phyloP scores from a whole-genome alignment of 306 rosid species.

The Sicyos baderoa region DNA sequence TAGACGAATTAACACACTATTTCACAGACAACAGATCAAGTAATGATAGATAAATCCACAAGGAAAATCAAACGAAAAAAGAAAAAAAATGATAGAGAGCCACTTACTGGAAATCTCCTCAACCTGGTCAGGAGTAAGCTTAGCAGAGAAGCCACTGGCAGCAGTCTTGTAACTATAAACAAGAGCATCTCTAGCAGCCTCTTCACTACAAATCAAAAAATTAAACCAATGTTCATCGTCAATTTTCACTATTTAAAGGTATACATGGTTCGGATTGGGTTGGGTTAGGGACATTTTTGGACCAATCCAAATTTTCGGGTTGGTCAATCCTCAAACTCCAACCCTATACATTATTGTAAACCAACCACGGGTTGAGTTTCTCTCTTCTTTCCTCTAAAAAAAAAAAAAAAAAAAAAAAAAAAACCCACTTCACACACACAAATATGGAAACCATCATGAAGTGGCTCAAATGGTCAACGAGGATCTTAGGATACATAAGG shows the following conservation, averaged over 20 bases:
- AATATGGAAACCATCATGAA: too few relatives aligned
- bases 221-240: not conserved
- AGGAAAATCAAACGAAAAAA: not conserved
- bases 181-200: conserved; percentile 86
- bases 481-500: too few relatives aligned
- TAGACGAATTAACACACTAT: not conserved
- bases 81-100: not conserved
- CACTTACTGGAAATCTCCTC: conserved; percentile 35
- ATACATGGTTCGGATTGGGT: too few relatives aligned
- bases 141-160: conserved; percentile 87
- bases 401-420: too few relatives aligned
- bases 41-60: not conserved
- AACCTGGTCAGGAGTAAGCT: conserved; percentile 64
- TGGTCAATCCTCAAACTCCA: too few relatives aligned
- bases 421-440: too few relatives aligned
- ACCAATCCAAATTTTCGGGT: too few relatives aligned
- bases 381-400: too few relatives aligned
- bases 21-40: not conserved
- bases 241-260: not conserved
- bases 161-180: conserved; percentile 78
- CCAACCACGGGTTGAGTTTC: too few relatives aligned
- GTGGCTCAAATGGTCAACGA: too few relatives aligned
- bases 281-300: too few relatives aligned
- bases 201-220: conserved; percentile 42
- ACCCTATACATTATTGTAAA: too few relatives aligned